A percentile compares a stretch with the other conserved stretches of the same genome.
phyloP scores from a whole-genome alignment of 768 basidiomycete species.

The Leccinum sublutescens region DNA sequence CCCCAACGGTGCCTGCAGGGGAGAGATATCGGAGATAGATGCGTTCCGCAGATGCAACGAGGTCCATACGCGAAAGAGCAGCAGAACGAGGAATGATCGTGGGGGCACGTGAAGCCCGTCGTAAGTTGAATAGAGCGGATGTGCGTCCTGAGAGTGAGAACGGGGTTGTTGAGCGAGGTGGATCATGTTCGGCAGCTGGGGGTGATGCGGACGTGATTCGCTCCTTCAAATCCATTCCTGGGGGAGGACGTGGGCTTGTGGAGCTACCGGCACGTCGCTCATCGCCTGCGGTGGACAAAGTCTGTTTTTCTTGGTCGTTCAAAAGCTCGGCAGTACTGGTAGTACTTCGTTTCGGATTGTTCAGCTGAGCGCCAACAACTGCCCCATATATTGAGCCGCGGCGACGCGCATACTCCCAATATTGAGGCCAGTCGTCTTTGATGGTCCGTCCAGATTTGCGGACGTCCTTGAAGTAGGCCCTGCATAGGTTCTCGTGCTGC shows the following conservation, averaged over 20 bases:
- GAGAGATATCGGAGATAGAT: conserved; percentile 95
- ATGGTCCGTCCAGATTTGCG: conserved; percentile 91
- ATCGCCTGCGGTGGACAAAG: conserved; percentile 47
- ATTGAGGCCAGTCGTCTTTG: conserved; percentile 98
- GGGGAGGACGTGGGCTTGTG: conserved; percentile 54
- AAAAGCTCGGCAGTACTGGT: conserved; percentile 74
- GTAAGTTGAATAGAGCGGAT: conserved; percentile 71
- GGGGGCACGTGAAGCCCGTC: conserved; percentile 84
- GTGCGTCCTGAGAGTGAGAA: conserved; percentile 76
- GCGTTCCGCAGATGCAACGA: conserved; percentile 92
- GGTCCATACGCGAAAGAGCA: conserved; percentile 86
- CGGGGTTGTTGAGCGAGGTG: conserved; percentile 71
- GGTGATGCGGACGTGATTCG: conserved; percentile 46
- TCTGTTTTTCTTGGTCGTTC: conserved; percentile 67
- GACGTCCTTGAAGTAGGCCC: conserved; percentile 99
- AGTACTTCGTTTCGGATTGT: conserved; percentile 71
- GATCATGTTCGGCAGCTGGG: conserved; percentile 46
- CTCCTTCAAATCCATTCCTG: conserved; percentile 31
- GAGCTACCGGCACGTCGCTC: conserved; percentile 53
- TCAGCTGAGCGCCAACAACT: conserved; percentile 72
- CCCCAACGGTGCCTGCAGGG: conserved; percentile 70
- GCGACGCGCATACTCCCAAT: conserved; percentile 90
- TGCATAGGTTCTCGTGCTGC: conserved; percentile 97
- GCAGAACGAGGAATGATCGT: conserved; percentile 91
- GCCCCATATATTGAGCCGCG: conserved; percentile 93